Conservation (phyloP, 2,329 filamentous ascomycete genomes). For the Hymenoscyphus repandus region DNA sequence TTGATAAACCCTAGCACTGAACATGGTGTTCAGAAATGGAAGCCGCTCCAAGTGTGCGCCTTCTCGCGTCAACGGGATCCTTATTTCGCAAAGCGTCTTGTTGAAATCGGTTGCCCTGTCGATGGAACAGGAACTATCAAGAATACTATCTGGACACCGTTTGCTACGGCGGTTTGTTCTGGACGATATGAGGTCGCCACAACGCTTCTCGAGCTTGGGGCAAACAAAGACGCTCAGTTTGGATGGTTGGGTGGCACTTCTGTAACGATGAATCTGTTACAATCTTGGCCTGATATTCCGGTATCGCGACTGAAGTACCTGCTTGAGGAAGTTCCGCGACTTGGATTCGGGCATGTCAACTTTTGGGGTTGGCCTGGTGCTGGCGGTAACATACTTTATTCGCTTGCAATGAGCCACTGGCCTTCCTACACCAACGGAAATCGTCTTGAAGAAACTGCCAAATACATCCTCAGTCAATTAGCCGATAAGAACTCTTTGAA, state of each 20-base stretch:
- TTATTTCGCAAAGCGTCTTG: neutral
- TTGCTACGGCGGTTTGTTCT: neutral
- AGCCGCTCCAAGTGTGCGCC: neutral
- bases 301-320: constrained; percentile 1
- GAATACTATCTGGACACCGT: neutral
- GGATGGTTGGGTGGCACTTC: neutral
- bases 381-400: neutral
- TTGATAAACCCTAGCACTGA: neutral
- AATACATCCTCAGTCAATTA: constrained; percentile 1
- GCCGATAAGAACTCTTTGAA: neutral
- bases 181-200: neutral
- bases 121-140: neutral
- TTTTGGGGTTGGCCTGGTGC: neutral
- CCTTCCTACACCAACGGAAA: neutral
- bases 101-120: constrained; percentile 2
- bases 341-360: constrained; percentile 1
- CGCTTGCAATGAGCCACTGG: constrained; percentile 1
- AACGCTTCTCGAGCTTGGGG: neutral
- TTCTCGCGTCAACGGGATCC: neutral
- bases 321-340: neutral
- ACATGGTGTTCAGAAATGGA: neutral
- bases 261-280: constrained; percentile 1
- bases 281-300: constrained; percentile 1
- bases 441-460: neutral
- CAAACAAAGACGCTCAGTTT: neutral